These are phyloP conservation scores for Solanum rostratum DNA, from an alignment of 257 asterid genomes.

Conservation along the genomic window DNA sequence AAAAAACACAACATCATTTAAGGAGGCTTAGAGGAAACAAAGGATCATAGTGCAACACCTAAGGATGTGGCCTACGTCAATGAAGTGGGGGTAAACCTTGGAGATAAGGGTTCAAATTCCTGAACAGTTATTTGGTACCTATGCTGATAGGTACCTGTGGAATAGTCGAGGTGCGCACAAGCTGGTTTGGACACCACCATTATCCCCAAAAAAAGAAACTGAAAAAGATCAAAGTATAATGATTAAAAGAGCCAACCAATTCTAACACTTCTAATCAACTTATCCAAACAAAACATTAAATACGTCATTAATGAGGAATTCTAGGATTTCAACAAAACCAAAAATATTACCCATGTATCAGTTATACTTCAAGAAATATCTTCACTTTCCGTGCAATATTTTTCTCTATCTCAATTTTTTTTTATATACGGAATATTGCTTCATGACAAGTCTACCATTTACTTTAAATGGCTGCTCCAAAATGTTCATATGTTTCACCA, in stretches of 20 bases:
- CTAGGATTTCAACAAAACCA: neutral
- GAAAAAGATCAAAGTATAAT: neutral
- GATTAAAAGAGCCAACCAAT: neutral
- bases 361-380: neutral
- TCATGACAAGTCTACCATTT: neutral
- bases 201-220: neutral
- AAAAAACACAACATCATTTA: neutral
- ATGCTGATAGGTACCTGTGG: neutral
- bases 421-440: neutral
- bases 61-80: neutral
- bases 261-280: neutral
- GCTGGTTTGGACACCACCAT: neutral
- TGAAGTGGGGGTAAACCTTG: neutral
- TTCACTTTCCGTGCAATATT: neutral
- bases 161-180: neutral
- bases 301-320: neutral
- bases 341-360: neutral
- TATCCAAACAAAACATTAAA: neutral
- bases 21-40: neutral
- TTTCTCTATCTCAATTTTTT: neutral
- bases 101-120: neutral
- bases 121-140: neutral
- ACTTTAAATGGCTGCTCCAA: neutral
- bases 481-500: neutral
- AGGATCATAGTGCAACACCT: neutral